Base-by-base conservation (phyloP, 805 yeast genomes). In the Lipomyces yamadae region DNA sequence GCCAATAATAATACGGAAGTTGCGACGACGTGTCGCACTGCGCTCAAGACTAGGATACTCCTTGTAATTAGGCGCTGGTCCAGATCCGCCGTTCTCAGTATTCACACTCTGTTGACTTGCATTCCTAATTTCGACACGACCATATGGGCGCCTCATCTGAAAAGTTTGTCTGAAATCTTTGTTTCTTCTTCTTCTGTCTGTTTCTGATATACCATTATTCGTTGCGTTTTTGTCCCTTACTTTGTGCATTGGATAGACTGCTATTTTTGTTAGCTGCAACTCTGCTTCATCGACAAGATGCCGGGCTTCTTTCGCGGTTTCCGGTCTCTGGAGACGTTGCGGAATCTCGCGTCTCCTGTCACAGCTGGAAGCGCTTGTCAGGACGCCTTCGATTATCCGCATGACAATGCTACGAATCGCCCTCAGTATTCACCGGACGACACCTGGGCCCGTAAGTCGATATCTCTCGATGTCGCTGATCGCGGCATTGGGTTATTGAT, bases 401-500 rank as follows among this genome's bases (percentile, higher is more conserved):
- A 42, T 15, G 18, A 42, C n/a, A 15, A 3, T 42, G 3, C n/a
- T 24, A 42, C 18, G 7, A 24, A 42, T 42, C 48, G 15, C 29
- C 48, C 8, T 7, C 48, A 24, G n/a, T 42, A 42, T 24, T 52
- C 55, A 8, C 55, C 34, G 4, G 55, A 52, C 34, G 55, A 52
- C 34, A 11, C 18, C n/a, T 67, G 70, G 70, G 30, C 50, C 11
- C 56, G 70, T n/a, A 13, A 45, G 29, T 13, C 53, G 5, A 18
- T 64, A n/a, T 4, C 56, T 6, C 70, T 62, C 8, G 65, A 55
- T 13, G 24, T 32, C n/a, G 84, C 91, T 29, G 88, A 88, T 74
- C 86, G 85, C 35, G 81, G 89, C 34, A 83, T 92, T 50, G 95
- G 90, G 76, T 73, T 82, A 33, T 85, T 91, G 56, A 91, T 97